Conservation (phyloP, 139 green algal species). For the Chlorella sp. region DNA sequence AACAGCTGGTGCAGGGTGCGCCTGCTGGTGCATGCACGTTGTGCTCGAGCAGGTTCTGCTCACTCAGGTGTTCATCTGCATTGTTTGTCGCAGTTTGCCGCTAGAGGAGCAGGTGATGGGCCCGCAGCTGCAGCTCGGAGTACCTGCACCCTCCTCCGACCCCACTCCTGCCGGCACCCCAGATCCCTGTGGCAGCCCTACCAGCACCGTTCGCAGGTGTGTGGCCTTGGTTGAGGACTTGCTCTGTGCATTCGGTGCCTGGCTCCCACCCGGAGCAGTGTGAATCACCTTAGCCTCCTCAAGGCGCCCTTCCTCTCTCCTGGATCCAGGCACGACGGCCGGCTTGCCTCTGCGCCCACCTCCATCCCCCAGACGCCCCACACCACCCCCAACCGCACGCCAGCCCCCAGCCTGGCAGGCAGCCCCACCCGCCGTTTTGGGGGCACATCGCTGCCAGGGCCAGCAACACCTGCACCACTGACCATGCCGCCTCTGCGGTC, state of each 20-base stretch:
- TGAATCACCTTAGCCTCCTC: not conserved
- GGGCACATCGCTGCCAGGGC: not conserved
- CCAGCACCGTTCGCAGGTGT: constrained; percentile 20
- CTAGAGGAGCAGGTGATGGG: not conserved
- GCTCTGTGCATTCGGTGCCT: not conserved
- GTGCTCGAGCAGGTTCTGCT: no score
- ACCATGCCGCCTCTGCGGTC: constrained; percentile 17
- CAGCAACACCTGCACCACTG: not conserved
- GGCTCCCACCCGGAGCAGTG: not conserved
- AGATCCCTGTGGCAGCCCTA: constrained; percentile 24
- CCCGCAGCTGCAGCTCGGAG: not conserved
- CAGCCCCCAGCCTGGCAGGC: not conserved
- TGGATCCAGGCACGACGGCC: not conserved
- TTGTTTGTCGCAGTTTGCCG: not conserved
- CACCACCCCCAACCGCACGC: constrained; percentile 5
- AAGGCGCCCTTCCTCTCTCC: not conserved
- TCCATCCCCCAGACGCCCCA: constrained; percentile 19
- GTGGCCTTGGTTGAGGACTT: not conserved
- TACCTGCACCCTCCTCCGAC: not conserved
- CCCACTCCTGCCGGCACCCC: constrained; percentile 19
- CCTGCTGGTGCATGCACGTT: not conserved
- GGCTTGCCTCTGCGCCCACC: not conserved
- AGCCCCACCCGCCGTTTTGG: not conserved
- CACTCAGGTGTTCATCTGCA: not conserved
- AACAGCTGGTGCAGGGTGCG: not conserved